Conservation (phyloP, 2,329 filamentous ascomycete genomes). For the Colletotrichum musae region DNA sequence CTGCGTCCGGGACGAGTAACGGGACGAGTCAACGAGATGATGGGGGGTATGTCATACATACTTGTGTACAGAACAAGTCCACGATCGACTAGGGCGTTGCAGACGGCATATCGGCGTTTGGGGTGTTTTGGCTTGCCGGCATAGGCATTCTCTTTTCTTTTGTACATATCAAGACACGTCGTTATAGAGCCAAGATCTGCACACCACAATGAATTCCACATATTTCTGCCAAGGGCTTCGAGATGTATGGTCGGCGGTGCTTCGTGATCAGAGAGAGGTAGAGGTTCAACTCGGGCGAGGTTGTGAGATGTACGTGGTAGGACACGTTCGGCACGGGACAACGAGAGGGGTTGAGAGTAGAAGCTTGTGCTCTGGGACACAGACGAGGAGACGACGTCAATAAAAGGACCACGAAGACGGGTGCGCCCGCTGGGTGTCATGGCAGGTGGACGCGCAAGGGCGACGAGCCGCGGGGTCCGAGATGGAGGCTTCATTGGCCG, state of each 20-base stretch:
- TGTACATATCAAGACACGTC: conserved; percentile 3
- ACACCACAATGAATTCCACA: not conserved
- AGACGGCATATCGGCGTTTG: conserved; percentile 22
- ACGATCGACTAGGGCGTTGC: not conserved
- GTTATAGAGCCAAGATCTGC: conserved; percentile 10
- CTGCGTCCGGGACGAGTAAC: conserved; percentile 38
- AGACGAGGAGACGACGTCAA: conserved; percentile 7
- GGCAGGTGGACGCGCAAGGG: not conserved
- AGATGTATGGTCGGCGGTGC: not conserved
- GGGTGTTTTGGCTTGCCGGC: not conserved
- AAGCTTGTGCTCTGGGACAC: not conserved
- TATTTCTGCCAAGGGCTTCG: not conserved
- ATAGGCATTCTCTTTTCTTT: conserved; percentile 19
- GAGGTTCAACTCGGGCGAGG: not conserved
- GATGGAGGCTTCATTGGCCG: conserved; percentile 24
- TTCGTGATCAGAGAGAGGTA: not conserved
- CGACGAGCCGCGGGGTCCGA: conserved; percentile 29
- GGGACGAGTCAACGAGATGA: not conserved
- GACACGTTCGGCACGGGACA: not conserved
- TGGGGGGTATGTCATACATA: not conserved
- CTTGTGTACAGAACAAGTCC: not conserved
- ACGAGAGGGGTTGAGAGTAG: not conserved
- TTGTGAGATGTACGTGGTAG: not conserved
- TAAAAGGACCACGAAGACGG: conserved; percentile 5
- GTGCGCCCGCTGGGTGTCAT: conserved; percentile 1